These are phyloP conservation scores for Boletus tylopilopsis DNA, from an alignment of 768 basidiomycete genomes.

Conservation along the genomic window DNA sequence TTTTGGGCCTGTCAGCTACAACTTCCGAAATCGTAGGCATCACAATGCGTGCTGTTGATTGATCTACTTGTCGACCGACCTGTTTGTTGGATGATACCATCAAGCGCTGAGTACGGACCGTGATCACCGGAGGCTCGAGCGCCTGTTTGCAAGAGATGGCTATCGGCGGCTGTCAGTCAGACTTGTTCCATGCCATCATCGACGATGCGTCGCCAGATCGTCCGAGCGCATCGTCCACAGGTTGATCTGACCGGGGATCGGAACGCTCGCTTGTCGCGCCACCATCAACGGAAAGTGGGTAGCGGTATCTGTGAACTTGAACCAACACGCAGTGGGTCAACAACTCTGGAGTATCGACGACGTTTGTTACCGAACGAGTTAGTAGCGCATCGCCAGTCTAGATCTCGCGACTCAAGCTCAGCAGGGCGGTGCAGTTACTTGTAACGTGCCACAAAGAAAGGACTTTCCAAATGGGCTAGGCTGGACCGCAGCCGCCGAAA, in stretches of 20 bases:
- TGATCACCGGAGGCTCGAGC: neutral
- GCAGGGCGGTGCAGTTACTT: neutral
- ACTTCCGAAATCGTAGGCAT: neutral
- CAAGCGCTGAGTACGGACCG: neutral
- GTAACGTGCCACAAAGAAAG: neutral
- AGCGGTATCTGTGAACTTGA: no score
- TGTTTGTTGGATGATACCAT: neutral
- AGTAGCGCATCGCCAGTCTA: neutral
- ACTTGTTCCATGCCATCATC: neutral
- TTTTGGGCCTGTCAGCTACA: neutral
- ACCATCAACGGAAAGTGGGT: slow-evolving; percentile 6
- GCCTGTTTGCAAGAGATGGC: neutral
- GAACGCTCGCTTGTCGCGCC: neutral
- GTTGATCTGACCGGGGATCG: neutral
- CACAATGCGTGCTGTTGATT: neutral
- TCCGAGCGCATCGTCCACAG: neutral
- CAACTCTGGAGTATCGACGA: no score
- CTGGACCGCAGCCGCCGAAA: neutral
- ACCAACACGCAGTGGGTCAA: no score
- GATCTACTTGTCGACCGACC: no score
- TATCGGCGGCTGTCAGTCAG: neutral
- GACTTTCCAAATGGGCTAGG: slow-evolving; percentile 8
- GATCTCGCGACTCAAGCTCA: neutral
- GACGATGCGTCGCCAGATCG: neutral
- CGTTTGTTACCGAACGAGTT: neutral